These are phyloP conservation scores for Mycena alexandri DNA, from an alignment of 768 basidiomycete species.

Conservation along the genomic window DNA sequence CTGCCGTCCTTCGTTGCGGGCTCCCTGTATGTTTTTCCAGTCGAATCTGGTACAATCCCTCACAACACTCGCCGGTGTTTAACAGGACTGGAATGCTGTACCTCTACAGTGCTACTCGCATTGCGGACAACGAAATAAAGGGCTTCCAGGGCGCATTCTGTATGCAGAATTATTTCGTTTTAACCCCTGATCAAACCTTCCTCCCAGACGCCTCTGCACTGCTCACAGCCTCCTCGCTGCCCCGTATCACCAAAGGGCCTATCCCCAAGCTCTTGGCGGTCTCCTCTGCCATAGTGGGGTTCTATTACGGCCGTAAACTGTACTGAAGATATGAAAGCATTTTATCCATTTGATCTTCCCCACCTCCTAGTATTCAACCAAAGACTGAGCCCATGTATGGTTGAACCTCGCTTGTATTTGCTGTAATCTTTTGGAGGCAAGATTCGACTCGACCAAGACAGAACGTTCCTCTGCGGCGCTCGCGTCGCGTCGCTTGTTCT, in stretches of 20 bases:
- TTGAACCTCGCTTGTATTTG: no score
- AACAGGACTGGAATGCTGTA: conserved; percentile 66
- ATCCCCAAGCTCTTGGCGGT: conserved; percentile 60
- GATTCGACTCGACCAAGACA: no score
- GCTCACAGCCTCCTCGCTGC: conserved; percentile 61
- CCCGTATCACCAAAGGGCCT: conserved; percentile 64
- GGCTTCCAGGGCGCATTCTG: conserved; percentile 69
- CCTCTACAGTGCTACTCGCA: conserved; percentile 64
- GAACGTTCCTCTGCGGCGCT: no score
- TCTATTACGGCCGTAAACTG: conserved; percentile 61
- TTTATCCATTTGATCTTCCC: no score
- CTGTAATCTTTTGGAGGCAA: no score
- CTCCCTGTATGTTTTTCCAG: conserved; percentile 52
- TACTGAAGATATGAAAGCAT: conserved; percentile 32
- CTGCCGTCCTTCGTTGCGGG: conserved; percentile 71
- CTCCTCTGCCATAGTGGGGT: conserved; percentile 56
- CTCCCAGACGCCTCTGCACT: conserved; percentile 64
- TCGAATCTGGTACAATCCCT: neutral
- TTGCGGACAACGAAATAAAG: conserved; percentile 59
- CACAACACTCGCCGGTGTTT: no score
- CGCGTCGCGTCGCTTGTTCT: no score
- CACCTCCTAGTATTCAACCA: no score
- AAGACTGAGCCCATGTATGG: no score
- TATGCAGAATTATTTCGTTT: conserved; percentile 28
- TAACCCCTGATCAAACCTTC: neutral